Percentiles rank a stretch among this genome's conserved stretches.
Evolutionary conservation across 2,329 filamentous ascomycete genomes (phyloP).

Genomic region (Colletotrichum endophyticum): DNA sequence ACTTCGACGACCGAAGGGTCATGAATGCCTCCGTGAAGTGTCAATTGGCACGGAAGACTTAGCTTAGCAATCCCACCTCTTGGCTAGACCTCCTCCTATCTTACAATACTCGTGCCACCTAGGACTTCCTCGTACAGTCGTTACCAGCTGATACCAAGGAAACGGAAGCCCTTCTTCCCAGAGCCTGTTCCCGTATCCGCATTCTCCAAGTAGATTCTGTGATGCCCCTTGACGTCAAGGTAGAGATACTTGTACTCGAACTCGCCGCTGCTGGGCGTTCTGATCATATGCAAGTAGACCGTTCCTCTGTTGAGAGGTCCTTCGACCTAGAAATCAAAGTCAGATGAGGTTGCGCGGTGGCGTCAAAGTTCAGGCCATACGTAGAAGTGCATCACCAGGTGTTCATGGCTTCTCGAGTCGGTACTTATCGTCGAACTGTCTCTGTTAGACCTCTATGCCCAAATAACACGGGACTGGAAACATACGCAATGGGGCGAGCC

Average conservation of each 20-base stretch:
- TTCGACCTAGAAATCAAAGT: constrained; percentile 61
- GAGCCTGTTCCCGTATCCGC: constrained; percentile 46
- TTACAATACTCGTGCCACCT: neutral
- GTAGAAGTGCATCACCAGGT: constrained; percentile 86
- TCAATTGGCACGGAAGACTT: neutral
- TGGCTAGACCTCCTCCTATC: neutral
- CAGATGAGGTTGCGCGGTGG: neutral
- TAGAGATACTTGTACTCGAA: constrained; percentile 82
- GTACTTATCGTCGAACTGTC: constrained; percentile 68
- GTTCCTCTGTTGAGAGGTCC: constrained; percentile 76
- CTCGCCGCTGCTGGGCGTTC: constrained; percentile 65
- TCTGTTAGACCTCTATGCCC: constrained; percentile 27
- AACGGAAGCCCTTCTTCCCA: constrained; percentile 51
- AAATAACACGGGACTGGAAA: neutral
- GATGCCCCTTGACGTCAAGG: constrained; percentile 77
- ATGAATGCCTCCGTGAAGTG: neutral
- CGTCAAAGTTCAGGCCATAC: constrained; percentile 45
- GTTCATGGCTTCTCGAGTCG: constrained; percentile 78
- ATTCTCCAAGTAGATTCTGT: constrained; percentile 70
- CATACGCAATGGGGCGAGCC: constrained; percentile 65
- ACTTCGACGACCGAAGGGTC: neutral
- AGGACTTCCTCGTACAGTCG: constrained; percentile 24
- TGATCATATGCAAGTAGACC: constrained; percentile 80
- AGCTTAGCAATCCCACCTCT: neutral
- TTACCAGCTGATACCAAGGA: constrained; percentile 68